phyloP scores from a whole-genome alignment of 2,329 filamentous ascomycete genomes.

The Cytospora mali region DNA sequence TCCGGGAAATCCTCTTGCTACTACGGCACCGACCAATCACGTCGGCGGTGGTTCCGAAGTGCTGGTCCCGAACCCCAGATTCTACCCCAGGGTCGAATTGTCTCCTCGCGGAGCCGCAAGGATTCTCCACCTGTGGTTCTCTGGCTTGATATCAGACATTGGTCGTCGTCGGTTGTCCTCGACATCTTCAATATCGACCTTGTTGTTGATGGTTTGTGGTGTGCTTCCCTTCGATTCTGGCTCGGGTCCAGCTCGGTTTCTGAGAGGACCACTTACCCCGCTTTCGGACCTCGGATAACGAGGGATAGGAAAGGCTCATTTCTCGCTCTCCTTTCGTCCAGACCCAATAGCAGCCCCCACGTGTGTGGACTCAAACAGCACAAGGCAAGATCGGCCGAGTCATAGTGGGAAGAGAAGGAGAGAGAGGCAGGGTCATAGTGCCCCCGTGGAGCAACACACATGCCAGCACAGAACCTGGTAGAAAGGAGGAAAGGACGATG shows the following conservation, averaged over 20 bases:
- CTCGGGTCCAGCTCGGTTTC: slow-evolving; percentile 1
- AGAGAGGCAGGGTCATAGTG: neutral
- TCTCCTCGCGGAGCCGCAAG: slow-evolving; percentile 27
- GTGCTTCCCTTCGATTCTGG: slow-evolving; percentile 2
- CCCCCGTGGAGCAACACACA: neutral
- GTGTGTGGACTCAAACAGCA: slow-evolving; percentile 19
- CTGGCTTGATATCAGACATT: slow-evolving; percentile 5
- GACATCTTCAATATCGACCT: neutral
- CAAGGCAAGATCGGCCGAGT: slow-evolving; percentile 15
- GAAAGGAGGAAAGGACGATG: neutral
- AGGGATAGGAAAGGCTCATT: slow-evolving; percentile 19
- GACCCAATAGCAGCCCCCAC: slow-evolving; percentile 24
- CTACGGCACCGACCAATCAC: slow-evolving; percentile 19
- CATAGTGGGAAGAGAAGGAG: neutral
- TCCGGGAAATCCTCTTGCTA: slow-evolving; percentile 29
- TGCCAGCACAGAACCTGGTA: neutral
- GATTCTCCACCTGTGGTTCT: slow-evolving; percentile 21
- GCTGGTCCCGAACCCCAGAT: slow-evolving; percentile 19
- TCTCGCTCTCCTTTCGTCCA: slow-evolving; percentile 14
- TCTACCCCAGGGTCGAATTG: slow-evolving; percentile 15
- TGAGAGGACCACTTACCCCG: slow-evolving; percentile 15
- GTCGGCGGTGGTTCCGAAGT: slow-evolving; percentile 3
- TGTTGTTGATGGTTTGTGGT: neutral
- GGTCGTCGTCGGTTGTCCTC: neutral
- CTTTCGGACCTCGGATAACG: slow-evolving; percentile 25